These are phyloP conservation scores for Pichia thaimueangensis DNA, from an alignment of 805 yeast species.

Conservation along the genomic window DNA sequence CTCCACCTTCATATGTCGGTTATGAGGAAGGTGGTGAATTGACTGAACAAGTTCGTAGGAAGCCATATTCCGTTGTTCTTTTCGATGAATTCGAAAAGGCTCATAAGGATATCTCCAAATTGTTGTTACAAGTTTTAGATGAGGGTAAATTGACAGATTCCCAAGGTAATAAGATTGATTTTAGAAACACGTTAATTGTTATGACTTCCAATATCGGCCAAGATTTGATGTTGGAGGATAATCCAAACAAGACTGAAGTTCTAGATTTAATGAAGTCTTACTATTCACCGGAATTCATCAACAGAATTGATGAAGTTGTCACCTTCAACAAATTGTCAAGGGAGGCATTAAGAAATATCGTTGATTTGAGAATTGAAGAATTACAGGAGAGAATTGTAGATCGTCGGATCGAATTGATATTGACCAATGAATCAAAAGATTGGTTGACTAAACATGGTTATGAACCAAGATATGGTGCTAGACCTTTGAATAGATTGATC, in stretches of 20 bases:
- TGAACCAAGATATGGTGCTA: constrained; percentile 89
- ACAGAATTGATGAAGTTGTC: constrained; percentile 88
- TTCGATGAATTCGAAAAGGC: constrained; percentile 98
- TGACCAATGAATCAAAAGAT: constrained; percentile 59
- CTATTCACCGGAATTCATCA: constrained; percentile 94
- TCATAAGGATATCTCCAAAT: constrained; percentile 89
- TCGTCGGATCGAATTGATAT: constrained; percentile 57
- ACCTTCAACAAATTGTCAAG: constrained; percentile 88
- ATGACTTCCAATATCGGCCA: constrained; percentile 98
- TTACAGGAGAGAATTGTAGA: constrained; percentile 72
- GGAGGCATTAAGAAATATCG: constrained; percentile 66
- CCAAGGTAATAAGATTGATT: constrained; percentile 90
- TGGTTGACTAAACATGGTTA: constrained; percentile 85
- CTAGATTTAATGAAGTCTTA: constrained; percentile 58
- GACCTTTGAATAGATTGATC: constrained; percentile 88
- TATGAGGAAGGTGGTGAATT: constrained; percentile 95
- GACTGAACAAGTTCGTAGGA: constrained; percentile 92
- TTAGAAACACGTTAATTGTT: constrained; percentile 88
- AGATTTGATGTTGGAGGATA: constrained; percentile 69
- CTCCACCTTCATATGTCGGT: constrained; percentile 97
- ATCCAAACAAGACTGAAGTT: constrained; percentile 55
- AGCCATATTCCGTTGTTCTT: constrained; percentile 86
- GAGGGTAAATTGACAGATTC: constrained; percentile 94
- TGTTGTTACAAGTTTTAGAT: constrained; percentile 85
- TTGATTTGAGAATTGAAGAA: constrained; percentile 78